Conservation (phyloP, 495 filamentous ascomycete genomes). For the Penicillium maclennaniae region DNA sequence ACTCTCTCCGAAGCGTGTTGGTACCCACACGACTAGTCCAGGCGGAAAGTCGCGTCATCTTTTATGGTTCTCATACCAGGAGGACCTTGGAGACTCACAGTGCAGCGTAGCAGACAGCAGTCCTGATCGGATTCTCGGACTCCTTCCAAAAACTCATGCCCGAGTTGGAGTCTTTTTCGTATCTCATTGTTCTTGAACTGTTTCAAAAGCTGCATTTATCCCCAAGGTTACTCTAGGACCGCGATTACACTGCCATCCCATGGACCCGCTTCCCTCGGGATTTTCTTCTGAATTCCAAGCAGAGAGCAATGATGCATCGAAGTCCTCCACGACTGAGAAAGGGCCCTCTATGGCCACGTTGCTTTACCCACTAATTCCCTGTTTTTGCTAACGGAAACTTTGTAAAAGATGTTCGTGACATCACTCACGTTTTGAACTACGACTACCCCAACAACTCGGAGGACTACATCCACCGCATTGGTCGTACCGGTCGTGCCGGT, state of each 20-base stretch:
- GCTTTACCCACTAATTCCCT: slow-evolving; percentile 42
- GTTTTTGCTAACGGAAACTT: slow-evolving; percentile 71
- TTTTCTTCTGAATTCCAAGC: slow-evolving; percentile 59
- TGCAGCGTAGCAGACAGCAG: slow-evolving; percentile 69
- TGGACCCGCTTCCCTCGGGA: slow-evolving; percentile 48
- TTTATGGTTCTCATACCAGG: slow-evolving; percentile 66
- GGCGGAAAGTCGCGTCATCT: slow-evolving; percentile 67
- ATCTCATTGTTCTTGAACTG: slow-evolving; percentile 59
- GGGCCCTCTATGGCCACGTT: slow-evolving; percentile 50
- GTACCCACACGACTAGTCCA: slow-evolving; percentile 77
- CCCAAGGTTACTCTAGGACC: slow-evolving; percentile 65
- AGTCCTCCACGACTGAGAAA: slow-evolving; percentile 60
- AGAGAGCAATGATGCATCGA: slow-evolving; percentile 68
- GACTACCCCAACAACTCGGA: slow-evolving; percentile 99
- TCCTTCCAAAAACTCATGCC: slow-evolving; percentile 60
- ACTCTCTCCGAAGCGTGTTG: slow-evolving; percentile 78
- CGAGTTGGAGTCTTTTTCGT: slow-evolving; percentile 59
- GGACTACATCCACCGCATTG: slow-evolving; percentile 97
- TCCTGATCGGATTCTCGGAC: slow-evolving; percentile 56
- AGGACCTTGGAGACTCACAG: slow-evolving; percentile 77
- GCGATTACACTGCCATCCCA: slow-evolving; percentile 57
- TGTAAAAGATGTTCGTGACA: slow-evolving; percentile 99
- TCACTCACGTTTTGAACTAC: slow-evolving; percentile 99
- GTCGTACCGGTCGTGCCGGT: slow-evolving; percentile 87
- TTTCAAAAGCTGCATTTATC: slow-evolving; percentile 57